These are phyloP conservation scores for Colletotrichum sp. DNA, from an alignment of 2,329 filamentous ascomycete genomes.

Conservation along the genomic window DNA sequence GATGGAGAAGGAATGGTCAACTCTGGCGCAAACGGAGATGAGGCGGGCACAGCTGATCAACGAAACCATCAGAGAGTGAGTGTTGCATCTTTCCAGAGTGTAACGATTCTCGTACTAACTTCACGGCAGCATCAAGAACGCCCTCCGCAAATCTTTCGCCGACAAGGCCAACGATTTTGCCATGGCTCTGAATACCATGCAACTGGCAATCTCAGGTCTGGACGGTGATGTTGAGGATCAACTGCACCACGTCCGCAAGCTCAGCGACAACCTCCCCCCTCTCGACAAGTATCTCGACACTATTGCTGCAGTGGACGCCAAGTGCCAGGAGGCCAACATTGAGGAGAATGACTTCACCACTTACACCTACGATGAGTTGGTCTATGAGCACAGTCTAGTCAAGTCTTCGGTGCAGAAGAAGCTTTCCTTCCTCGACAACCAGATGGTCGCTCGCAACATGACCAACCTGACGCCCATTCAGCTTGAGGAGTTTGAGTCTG, in stretches of 20 bases:
- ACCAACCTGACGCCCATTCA: slow-evolving; percentile 98
- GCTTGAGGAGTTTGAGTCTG: slow-evolving; percentile 96
- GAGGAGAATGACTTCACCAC: slow-evolving; percentile 99
- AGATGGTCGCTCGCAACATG: slow-evolving; percentile 98
- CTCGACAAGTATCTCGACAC: slow-evolving; percentile 91
- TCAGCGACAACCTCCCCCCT: slow-evolving; percentile 85
- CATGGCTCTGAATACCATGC: slow-evolving; percentile 91
- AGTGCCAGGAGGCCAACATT: slow-evolving; percentile 96
- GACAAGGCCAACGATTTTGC: slow-evolving; percentile 99
- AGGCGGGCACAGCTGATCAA: slow-evolving; percentile 92
- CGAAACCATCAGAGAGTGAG: slow-evolving; percentile 93
- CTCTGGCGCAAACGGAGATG: slow-evolving; percentile 83
- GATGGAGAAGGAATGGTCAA: slow-evolving; percentile 82
- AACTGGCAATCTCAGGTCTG: slow-evolving; percentile 92
- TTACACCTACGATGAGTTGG: slow-evolving; percentile 95
- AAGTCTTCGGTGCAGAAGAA: slow-evolving; percentile 95
- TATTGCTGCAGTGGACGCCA: slow-evolving; percentile 83
- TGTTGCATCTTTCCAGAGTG: slow-evolving; percentile 30
- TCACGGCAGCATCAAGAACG: slow-evolving; percentile 82
- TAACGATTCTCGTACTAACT: slow-evolving; percentile 30
- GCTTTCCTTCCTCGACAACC: slow-evolving; percentile 94
- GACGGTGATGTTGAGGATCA: slow-evolving; percentile 98
- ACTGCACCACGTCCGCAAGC: slow-evolving; percentile 80
- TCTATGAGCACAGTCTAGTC: slow-evolving; percentile 91
- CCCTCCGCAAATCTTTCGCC: slow-evolving; percentile 87